Evolutionary conservation across 768 basidiomycete genomes (phyloP).

Genomic region (Cantharellus anzutake): DNA sequence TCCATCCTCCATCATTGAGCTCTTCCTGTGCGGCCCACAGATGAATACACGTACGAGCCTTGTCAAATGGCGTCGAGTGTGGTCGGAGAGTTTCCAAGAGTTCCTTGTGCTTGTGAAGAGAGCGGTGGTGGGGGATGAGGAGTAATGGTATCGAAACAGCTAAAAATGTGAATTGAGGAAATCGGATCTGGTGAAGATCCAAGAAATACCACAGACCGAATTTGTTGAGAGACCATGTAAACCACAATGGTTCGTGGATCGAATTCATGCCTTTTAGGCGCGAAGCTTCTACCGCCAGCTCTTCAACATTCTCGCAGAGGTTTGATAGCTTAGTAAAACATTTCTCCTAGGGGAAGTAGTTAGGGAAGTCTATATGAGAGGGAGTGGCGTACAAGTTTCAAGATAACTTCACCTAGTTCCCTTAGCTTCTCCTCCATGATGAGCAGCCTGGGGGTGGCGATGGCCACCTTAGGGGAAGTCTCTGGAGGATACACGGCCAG

Average conservation of each 20-base stretch:
- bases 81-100: slow-evolving; percentile 38
- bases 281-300: slow-evolving; percentile 45
- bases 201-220: slow-evolving; percentile 32
- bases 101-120: slow-evolving; percentile 34
- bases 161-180: slow-evolving; percentile 13
- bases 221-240: slow-evolving; percentile 63
- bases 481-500: slow-evolving; percentile 33
- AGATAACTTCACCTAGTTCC: slow-evolving; percentile 36
- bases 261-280: slow-evolving; percentile 53
- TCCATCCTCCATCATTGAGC: slow-evolving; percentile 52
- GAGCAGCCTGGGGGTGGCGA: slow-evolving; percentile 46
- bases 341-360: slow-evolving; percentile 31
- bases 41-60: slow-evolving; percentile 38
- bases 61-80: slow-evolving; percentile 53
- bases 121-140: slow-evolving; percentile 46
- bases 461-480: slow-evolving; percentile 32
- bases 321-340: slow-evolving; percentile 47
- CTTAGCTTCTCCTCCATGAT: slow-evolving; percentile 47
- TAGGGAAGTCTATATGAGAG: neutral
- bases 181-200: neutral
- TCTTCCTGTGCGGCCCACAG: slow-evolving; percentile 53
- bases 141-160: slow-evolving; percentile 37
- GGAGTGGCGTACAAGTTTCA: slow-evolving; percentile 41
- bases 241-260: slow-evolving; percentile 60
- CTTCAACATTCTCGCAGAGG: slow-evolving; percentile 45